phyloP scores from a whole-genome alignment of 768 basidiomycete genomes.

The Pseudohyphozyma bogoriensis region DNA sequence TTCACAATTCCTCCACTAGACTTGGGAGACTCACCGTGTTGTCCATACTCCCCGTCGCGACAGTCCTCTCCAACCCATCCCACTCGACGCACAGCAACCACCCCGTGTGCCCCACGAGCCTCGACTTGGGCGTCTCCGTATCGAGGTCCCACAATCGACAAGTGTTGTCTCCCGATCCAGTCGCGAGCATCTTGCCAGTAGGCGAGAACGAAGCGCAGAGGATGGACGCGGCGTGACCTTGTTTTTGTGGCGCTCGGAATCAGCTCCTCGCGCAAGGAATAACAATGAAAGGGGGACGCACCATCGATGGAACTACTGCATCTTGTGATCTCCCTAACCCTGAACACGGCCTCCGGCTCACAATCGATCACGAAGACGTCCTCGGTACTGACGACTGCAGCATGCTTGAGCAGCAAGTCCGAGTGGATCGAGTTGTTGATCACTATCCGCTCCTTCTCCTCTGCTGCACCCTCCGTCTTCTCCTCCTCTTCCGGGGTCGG shows the following conservation, averaged over 20 bases:
- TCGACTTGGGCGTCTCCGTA: conserved; percentile 82
- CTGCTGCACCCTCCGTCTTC: not conserved
- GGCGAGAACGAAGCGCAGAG: conserved; percentile 93
- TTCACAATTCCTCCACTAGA: not conserved
- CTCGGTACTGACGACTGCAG: conserved; percentile 62
- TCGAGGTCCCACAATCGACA: conserved; percentile 89
- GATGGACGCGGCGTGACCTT: conserved; percentile 88
- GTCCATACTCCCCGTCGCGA: conserved; percentile 92
- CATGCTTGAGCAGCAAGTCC: conserved; percentile 58
- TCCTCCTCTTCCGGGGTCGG: conserved; percentile 23
- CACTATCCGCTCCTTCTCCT: conserved; percentile 50
- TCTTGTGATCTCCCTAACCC: conserved; percentile 81
- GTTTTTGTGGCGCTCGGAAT: not conserved
- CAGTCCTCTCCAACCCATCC: conserved; percentile 80
- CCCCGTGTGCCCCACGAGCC: conserved; percentile 75
- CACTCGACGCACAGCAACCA: conserved; percentile 98
- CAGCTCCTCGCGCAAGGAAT: not conserved
- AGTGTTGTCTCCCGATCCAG: conserved; percentile 88
- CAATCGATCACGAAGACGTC: conserved; percentile 80
- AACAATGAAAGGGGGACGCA: not conserved
- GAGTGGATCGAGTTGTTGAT: conserved; percentile 54
- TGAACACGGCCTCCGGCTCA: conserved; percentile 90
- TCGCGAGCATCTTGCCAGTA: conserved; percentile 79
- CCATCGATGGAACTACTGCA: conserved; percentile 50
- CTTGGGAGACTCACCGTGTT: conserved; percentile 54